phyloP scores from a whole-genome alignment of 768 basidiomycete genomes.

The Russula brevipes region DNA sequence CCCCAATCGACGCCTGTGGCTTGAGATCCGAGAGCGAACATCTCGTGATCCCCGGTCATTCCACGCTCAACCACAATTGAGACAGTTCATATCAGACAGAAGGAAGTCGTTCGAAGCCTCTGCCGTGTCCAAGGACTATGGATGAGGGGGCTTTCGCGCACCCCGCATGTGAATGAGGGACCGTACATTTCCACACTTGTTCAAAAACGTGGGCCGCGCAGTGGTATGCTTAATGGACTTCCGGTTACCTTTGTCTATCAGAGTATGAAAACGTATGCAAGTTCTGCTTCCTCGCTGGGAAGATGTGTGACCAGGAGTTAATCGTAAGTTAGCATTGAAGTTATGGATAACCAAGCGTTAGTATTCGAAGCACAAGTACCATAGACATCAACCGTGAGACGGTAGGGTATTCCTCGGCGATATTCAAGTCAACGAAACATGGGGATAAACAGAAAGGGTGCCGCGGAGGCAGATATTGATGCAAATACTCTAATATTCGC shows the following conservation, averaged over 20 bases:
- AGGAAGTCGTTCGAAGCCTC: no score
- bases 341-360: slow-evolving; percentile 24
- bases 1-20: not conserved
- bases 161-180: no score
- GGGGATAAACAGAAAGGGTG: slow-evolving; percentile 1
- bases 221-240: no score
- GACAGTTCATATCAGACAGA: no score
- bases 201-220: no score
- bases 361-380: slow-evolving; percentile 24
- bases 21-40: not conserved
- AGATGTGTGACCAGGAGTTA: not conserved
- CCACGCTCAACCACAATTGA: no score
- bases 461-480: not conserved
- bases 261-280: not conserved
- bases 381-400: slow-evolving; percentile 14
- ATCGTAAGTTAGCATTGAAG: slow-evolving; percentile 25
- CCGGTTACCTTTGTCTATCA: not conserved
- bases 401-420: slow-evolving; percentile 14
- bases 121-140: no score
- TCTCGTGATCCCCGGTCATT: no score
- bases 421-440: slow-evolving; percentile 3
- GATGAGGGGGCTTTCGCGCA: no score
- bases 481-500: slow-evolving; percentile 44
- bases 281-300: not conserved
- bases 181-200: no score